Conservation (phyloP, 306 rosid species). For the Cyamopsis tetragonoloba region DNA sequence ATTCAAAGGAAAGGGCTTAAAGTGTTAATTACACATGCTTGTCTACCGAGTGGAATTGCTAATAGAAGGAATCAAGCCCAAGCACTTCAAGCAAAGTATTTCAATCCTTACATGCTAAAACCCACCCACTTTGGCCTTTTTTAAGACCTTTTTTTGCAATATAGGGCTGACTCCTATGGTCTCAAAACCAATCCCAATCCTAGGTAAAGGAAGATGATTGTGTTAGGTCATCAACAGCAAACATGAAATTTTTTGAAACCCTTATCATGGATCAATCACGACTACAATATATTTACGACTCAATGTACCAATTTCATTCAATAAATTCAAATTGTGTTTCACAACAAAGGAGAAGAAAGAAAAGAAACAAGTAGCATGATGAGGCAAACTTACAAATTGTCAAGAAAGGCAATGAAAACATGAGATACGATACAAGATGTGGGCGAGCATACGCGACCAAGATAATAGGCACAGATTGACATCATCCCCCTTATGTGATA, state of each 20-base stretch:
- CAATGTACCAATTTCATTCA: not conserved
- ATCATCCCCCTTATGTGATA: too few species aligned
- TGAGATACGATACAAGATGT: too few species aligned
- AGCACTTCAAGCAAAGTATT: not conserved
- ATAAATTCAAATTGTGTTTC: not conserved
- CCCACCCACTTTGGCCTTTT: not conserved
- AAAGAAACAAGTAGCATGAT: not conserved
- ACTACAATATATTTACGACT: not conserved
- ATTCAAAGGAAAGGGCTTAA: conserved; percentile 1
- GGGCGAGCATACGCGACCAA: too few species aligned
- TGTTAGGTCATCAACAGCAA: too few species aligned
- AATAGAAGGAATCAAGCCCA: not conserved
- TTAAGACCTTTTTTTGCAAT: not conserved
- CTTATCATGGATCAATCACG: too few species aligned
- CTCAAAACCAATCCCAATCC: too few species aligned
- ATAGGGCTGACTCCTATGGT: too few species aligned
- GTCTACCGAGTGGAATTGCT: not conserved
- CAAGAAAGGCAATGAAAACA: too few species aligned
- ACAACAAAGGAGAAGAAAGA: not conserved
- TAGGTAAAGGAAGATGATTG: too few species aligned
- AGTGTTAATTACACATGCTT: not conserved
- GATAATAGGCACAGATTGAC: too few species aligned
- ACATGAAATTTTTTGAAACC: too few species aligned
- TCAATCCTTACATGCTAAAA: not conserved
- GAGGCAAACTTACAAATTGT: not conserved